Evolutionary conservation across 495 filamentous ascomycete genomes (phyloP).

Genomic region (Xylaria grammica): DNA sequence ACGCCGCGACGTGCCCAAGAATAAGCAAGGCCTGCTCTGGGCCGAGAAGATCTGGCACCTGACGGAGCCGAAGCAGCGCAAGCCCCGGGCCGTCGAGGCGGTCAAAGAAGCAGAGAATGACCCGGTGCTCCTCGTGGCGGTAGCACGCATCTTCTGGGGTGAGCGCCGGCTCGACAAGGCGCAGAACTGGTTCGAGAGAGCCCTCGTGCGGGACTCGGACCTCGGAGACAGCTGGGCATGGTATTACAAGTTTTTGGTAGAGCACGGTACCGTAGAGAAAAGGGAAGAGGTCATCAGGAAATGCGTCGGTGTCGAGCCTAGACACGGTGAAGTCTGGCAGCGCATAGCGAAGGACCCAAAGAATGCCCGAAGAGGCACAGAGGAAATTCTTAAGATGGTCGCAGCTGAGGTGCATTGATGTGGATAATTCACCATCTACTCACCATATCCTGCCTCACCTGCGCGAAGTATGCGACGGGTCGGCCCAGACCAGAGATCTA

Average conservation of each 20-base stretch:
- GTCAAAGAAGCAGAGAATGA: slow-evolving; percentile 97
- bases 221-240: slow-evolving; percentile 95
- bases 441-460: too few species aligned
- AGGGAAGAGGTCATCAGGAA: slow-evolving; percentile 76
- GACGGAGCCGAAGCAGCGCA: slow-evolving; percentile 87
- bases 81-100: slow-evolving; percentile 86
- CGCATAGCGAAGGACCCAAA: slow-evolving; percentile 80
- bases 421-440: neutral
- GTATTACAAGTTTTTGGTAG: slow-evolving; percentile 91
- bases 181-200: slow-evolving; percentile 95
- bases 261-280: slow-evolving; percentile 96
- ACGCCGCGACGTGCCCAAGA: slow-evolving; percentile 82
- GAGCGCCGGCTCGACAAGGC: slow-evolving; percentile 86
- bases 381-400: slow-evolving; percentile 83
- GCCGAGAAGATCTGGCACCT: slow-evolving; percentile 93
- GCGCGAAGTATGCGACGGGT: too few species aligned
- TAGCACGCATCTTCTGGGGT: slow-evolving; percentile 62
- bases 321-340: slow-evolving; percentile 94
- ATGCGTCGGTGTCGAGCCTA: slow-evolving; percentile 77
- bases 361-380: slow-evolving; percentile 71
- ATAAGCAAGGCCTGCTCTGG: slow-evolving; percentile 83
- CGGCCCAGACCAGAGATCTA: neutral
- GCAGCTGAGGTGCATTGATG: slow-evolving; percentile 54
- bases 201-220: slow-evolving; percentile 82
- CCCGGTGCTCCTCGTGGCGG: slow-evolving; percentile 73